phyloP scores from a whole-genome alignment of 345 rosid genomes.

The Citrus reticulata region DNA sequence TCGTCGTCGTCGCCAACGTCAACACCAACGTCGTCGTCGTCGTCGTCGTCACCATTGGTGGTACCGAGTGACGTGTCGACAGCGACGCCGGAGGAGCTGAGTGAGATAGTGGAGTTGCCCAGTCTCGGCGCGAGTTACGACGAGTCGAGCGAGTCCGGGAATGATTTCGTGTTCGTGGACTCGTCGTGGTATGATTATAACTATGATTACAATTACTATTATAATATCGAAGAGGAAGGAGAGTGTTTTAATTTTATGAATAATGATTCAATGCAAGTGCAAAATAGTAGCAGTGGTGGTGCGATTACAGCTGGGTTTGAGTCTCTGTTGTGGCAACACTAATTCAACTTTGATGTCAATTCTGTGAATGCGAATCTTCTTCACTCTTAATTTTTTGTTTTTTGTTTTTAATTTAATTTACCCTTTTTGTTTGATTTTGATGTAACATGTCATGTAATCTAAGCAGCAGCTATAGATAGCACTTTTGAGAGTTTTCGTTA shows the following conservation, averaged over 20 bases:
- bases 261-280: conserved; percentile 33
- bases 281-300: background rate
- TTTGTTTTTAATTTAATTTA: background rate
- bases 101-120: conserved; percentile 86
- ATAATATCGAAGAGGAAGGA: conserved; percentile 15
- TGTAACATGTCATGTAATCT: too few relatives aligned
- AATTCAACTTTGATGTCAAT: background rate
- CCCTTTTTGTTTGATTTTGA: background rate
- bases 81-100: conserved; percentile 56
- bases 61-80: conserved; percentile 32
- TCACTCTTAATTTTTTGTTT: background rate
- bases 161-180: conserved; percentile 63
- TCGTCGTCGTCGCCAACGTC: conserved; percentile 14
- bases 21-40: conserved; percentile 13
- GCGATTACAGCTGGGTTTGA: conserved; percentile 30
- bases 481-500: too few relatives aligned
- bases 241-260: conserved; percentile 24
- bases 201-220: conserved; percentile 26
- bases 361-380: background rate
- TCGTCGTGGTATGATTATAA: conserved; percentile 37
- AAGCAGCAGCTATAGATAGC: too few relatives aligned
- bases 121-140: conserved; percentile 52
- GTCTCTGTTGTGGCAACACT: conserved; percentile 40
- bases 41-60: conserved; percentile 14
- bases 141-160: conserved; percentile 39